A percentile compares a stretch with the other conserved stretches of the same genome.
phyloP scores from a whole-genome alignment of 2,329 filamentous ascomycete species.

The Neonectria ditissima region DNA sequence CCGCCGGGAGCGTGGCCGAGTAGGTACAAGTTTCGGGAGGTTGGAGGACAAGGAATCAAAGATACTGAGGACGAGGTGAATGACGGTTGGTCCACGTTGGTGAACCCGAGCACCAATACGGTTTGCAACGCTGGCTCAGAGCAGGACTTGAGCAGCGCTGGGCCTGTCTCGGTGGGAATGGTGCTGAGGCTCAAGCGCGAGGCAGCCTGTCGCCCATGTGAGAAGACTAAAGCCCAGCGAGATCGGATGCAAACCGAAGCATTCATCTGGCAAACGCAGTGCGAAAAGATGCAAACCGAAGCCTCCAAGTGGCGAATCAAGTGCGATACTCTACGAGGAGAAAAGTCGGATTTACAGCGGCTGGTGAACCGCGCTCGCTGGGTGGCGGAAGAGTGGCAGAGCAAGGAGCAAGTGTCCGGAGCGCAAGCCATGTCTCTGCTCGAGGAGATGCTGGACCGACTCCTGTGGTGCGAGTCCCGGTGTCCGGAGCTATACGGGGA shows the following conservation, averaged over 20 bases:
- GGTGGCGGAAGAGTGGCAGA: slow-evolving; percentile 8
- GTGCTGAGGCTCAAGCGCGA: neutral
- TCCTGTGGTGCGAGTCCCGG: slow-evolving; percentile 1
- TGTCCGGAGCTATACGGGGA: neutral
- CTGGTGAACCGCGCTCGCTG: slow-evolving; percentile 13
- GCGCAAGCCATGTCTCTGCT: neutral
- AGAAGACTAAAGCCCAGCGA: neutral
- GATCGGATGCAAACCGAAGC: neutral
- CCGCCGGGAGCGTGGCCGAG: neutral
- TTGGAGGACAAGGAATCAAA: neutral
- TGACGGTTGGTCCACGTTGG: slow-evolving; percentile 8
- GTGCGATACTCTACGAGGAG: slow-evolving; percentile 8
- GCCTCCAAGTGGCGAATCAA: neutral
- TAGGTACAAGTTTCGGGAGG: slow-evolving; percentile 48
- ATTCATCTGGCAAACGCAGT: neutral
- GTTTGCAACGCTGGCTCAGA: neutral
- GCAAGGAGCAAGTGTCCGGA: neutral
- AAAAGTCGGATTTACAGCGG: slow-evolving; percentile 4
- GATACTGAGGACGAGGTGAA: neutral
- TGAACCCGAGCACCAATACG: slow-evolving; percentile 1
- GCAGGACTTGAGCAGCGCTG: neutral
- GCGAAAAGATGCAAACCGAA: neutral
- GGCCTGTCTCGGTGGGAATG: neutral
- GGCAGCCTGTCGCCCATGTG: neutral
- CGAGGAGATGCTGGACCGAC: slow-evolving; percentile 9